Evolutionary conservation across 176 grass and related monocot genomes (phyloP).

Genomic region (Rhynchospora pubera): DNA sequence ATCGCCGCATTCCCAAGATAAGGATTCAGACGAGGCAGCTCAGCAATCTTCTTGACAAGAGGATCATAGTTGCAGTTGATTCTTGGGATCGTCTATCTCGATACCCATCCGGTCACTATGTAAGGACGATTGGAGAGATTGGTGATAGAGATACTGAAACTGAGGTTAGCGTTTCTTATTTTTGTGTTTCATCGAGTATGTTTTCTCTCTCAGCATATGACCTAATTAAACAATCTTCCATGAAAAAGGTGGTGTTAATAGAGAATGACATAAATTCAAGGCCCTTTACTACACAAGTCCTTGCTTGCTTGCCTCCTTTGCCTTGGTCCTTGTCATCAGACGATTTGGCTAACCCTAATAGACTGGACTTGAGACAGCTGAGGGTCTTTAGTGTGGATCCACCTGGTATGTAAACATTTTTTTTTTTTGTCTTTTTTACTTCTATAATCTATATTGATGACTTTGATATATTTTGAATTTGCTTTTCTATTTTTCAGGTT

Average conservation of each 20-base stretch:
- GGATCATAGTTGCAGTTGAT: slow-evolving; percentile 92
- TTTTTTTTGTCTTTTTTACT: background rate
- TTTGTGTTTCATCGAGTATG: background rate
- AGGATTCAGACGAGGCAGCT: slow-evolving; percentile 96
- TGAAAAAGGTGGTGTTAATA: slow-evolving; percentile 87
- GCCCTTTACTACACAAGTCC: slow-evolving; percentile 92
- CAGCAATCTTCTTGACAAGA: slow-evolving; percentile 91
- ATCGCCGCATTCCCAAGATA: slow-evolving; percentile 92
- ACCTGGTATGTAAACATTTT: slow-evolving; percentile 63
- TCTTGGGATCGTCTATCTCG: slow-evolving; percentile 90
- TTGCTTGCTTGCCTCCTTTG: slow-evolving; percentile 92
- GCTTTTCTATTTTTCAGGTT: slow-evolving; percentile 47
- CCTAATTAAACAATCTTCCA: slow-evolving; percentile 27
- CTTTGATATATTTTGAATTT: slow-evolving; percentile 18
- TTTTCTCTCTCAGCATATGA: slow-evolving; percentile 17
- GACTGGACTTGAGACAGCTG: slow-evolving; percentile 65
- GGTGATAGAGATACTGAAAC: slow-evolving; percentile 98
- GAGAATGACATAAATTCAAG: slow-evolving; percentile 99
- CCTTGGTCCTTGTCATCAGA: slow-evolving; percentile 85
- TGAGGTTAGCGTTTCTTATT: slow-evolving; percentile 52
- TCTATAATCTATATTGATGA: slow-evolving; percentile 19
- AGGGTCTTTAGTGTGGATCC: slow-evolving; percentile 98
- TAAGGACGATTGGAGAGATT: slow-evolving; percentile 85
- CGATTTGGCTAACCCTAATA: slow-evolving; percentile 75
- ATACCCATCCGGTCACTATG: slow-evolving; percentile 89